Evolutionary conservation across 768 basidiomycete species (phyloP), one percentile per base, ranked within the genome.

Genomic region (Podaxis carcinomalis): DNA sequence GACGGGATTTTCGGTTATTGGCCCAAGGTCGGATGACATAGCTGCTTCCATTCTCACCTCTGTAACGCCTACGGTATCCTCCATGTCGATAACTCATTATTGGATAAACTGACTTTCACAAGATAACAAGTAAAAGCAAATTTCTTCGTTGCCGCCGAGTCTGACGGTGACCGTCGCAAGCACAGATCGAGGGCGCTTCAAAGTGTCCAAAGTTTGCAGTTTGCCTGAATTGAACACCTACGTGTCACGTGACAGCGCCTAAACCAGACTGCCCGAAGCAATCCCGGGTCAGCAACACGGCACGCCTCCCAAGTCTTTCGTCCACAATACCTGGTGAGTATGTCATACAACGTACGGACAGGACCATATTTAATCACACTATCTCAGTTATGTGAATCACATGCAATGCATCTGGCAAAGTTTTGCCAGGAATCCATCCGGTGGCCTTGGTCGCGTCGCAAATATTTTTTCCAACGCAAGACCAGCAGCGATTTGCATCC

Each of bases 351-450:
- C 10, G 10, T 10, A 5, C 32, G 14, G 42, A 16, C 23, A 11
- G 19, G 9, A 32, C 13, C 14, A 42, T 14, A 11, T 28, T 49
- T n/a, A 25, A 53, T 60, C 35, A 50, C 40, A 27, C 36, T 40
- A 32, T 40, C 16, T 19, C 62, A 82, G 85, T 79, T 68, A 88
- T 87, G 85, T 82, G 69, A 81, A 69, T 73, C 82, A 78, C 83
- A 89, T 90, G 88, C 86, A 78, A 88, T 87, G 86, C 80, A 81
- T 75, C 73, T 82, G 79, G 81, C 79, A 77, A 64, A 77, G 73
- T 67, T 72, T 78, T 69, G 78, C 83, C 79, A 83, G 76, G 72
- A 75, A 70, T 64, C 75, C 65, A 51, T 56, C 51, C 19, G 36
- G 40, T 58, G 64, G 60, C 55, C 57, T 62, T 59, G 58, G 54